Percentiles rank a stretch among this genome's conserved stretches.
phyloP scores from a whole-genome alignment of 768 basidiomycete species.

The Hygrocybe punicea region DNA sequence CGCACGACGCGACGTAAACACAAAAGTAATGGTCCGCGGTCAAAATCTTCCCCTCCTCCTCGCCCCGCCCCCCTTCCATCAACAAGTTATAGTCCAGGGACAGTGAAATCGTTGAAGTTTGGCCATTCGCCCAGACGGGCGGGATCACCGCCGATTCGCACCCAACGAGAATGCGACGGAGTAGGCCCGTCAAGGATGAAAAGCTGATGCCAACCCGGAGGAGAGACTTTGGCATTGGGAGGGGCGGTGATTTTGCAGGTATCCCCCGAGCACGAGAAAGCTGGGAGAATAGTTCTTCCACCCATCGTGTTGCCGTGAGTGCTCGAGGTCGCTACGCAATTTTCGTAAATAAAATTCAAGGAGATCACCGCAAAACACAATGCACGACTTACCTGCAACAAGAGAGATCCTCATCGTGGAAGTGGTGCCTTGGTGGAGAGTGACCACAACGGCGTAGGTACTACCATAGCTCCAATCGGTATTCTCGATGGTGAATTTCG shows the following conservation, averaged over 20 bases:
- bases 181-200: conserved; percentile 77
- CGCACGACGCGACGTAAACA: too few relatives aligned
- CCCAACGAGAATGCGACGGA: conserved; percentile 69
- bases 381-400: conserved; percentile 61
- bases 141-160: conserved; percentile 79
- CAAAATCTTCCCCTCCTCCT: neutral
- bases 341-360: neutral
- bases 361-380: too few relatives aligned
- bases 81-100: conserved; percentile 51
- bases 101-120: conserved; percentile 59
- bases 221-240: conserved; percentile 61
- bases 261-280: conserved; percentile 62
- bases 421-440: conserved; percentile 42
- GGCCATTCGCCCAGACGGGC: conserved; percentile 72
- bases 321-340: conserved; percentile 60
- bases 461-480: conserved; percentile 64
- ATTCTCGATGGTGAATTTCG: conserved; percentile 52
- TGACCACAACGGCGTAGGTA: conserved; percentile 50
- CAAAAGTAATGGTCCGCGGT: neutral
- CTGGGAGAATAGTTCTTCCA: conserved; percentile 67
- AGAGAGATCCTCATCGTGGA: conserved; percentile 56
- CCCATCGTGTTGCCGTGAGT: conserved; percentile 80
- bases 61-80: too few relatives aligned
- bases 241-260: conserved; percentile 77
- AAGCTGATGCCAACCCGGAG: conserved; percentile 75